Base-by-base conservation (phyloP, 148 eudicot species). In the Limonium bicolor region DNA sequence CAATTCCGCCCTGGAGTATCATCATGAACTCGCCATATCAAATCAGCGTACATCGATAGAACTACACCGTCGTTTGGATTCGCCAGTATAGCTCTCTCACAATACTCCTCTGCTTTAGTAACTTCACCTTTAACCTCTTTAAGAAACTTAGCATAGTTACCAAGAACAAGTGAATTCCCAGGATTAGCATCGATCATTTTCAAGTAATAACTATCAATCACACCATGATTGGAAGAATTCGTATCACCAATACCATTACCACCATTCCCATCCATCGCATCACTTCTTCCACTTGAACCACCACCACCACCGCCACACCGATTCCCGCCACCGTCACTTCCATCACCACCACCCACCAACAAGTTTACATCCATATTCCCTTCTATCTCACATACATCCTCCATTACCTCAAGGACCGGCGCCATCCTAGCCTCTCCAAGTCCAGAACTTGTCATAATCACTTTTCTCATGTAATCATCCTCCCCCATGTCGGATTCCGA, bases 141-240 rank as follows among this genome's bases (percentile, higher is more conserved):
- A 48, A 68, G 52, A 59, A 34, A 68, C 45, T 29, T 62, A 2
- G 73, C 67, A 30, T 68, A 68, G 34, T 68, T 68, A 10, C 64
- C 39, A 2, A 68, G 50, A 33, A 68, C 32, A 9, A 62, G 51
- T 3, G 64, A 18, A 32, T 68, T 68, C 7, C 64, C 60, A n/a
- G 73, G 73, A 42, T 67, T 67, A 3, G 72, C 72, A 7, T 51
- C 50, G 17, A 67, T 67, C 67, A 67, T 67, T 24, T 25, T 58
- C 53, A 41, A 48, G 43, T 68, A 68, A 39, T 62, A 62, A 11
- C 26, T 32, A 19, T 68, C 60, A 1, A 60, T 56, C 12, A 28
- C 45, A 19, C 46, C 28, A 21, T 12, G 25, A 17, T 44, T 45
- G 7, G 10, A 8, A 8, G 12, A 7, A n/a, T 29, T 29, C 16